Evolutionary conservation across 495 filamentous ascomycete species (phyloP).

Genomic region (Penicillium diatomitis): DNA sequence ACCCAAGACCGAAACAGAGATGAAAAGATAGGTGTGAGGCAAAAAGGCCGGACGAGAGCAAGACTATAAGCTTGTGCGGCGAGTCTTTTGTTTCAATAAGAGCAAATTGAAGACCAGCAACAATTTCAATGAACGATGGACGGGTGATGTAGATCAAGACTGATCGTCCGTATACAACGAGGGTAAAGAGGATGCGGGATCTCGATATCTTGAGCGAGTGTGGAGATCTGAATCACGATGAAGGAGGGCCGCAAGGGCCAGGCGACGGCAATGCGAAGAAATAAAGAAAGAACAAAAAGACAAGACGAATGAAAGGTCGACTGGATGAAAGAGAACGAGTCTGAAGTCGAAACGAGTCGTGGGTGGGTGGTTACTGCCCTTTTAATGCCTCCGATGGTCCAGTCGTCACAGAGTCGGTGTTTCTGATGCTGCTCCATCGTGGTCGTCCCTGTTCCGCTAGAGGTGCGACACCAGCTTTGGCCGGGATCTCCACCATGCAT

Average conservation of each 20-base stretch:
- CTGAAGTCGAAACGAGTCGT: no score
- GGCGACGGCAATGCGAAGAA: background rate
- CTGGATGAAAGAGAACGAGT: background rate
- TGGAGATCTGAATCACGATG: background rate
- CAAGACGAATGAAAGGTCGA: background rate
- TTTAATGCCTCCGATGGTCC: no score
- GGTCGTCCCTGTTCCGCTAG: no score
- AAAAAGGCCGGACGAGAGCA: background rate
- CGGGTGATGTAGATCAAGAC: background rate
- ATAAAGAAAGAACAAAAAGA: background rate
- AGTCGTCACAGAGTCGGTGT: no score
- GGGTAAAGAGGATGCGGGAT: conserved; percentile 1
- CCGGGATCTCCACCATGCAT: no score
- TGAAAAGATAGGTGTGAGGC: background rate
- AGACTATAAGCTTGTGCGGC: background rate
- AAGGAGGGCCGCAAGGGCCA: background rate
- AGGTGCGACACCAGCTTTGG: no score
- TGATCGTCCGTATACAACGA: conserved; percentile 1
- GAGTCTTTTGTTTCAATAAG: background rate
- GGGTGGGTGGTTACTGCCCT: no score
- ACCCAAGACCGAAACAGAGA: conserved; percentile 10
- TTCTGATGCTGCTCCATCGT: no score
- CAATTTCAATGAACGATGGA: background rate
- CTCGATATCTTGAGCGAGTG: conserved; percentile 8
- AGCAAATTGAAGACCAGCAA: conserved; percentile 1